phyloP scores from a whole-genome alignment of 805 yeast species.

The Metschnikowia drakensbergensis region DNA sequence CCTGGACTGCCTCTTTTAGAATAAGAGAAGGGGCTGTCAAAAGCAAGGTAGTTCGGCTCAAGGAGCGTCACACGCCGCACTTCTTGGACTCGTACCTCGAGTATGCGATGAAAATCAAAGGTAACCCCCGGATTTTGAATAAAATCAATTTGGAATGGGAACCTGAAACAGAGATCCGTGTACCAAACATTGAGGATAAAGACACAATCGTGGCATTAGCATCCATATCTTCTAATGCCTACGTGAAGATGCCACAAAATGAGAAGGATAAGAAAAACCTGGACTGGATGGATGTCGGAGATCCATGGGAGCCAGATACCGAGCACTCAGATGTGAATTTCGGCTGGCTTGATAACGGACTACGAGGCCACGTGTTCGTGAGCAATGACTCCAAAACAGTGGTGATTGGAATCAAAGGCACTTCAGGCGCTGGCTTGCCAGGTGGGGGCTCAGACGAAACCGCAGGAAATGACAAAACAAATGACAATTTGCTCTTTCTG shows the following conservation, averaged over 20 bases:
- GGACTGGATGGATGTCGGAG: conserved; percentile 81
- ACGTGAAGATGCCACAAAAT: conserved; percentile 67
- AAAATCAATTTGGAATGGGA: conserved; percentile 61
- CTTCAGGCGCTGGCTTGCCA: conserved; percentile 70
- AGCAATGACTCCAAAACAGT: conserved; percentile 54
- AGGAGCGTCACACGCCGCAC: conserved; percentile 48
- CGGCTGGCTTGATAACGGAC: conserved; percentile 85
- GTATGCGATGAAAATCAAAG: conserved; percentile 46
- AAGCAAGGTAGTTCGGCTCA: conserved; percentile 25
- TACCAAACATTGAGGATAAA: conserved; percentile 75
- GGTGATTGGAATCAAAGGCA: conserved; percentile 84
- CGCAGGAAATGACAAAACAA: conserved; percentile 70
- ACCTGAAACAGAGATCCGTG: conserved; percentile 43
- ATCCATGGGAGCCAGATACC: conserved; percentile 50
- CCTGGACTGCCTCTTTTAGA: conserved; percentile 37
- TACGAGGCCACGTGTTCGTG: conserved; percentile 88
- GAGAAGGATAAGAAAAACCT: conserved; percentile 47
- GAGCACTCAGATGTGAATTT: conserved; percentile 52
- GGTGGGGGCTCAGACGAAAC: conserved; percentile 60
- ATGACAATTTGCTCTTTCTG: conserved; percentile 85
- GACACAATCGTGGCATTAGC: conserved; percentile 75
- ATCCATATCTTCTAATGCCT: conserved; percentile 85
- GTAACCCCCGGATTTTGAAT: conserved; percentile 33
- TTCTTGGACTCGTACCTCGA: conserved; percentile 63
- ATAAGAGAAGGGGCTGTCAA: conserved; percentile 18